Evolutionary conservation across 1,284 basidiomycete species (phyloP).

Genomic region (Cystobasidium slooffiae): DNA sequence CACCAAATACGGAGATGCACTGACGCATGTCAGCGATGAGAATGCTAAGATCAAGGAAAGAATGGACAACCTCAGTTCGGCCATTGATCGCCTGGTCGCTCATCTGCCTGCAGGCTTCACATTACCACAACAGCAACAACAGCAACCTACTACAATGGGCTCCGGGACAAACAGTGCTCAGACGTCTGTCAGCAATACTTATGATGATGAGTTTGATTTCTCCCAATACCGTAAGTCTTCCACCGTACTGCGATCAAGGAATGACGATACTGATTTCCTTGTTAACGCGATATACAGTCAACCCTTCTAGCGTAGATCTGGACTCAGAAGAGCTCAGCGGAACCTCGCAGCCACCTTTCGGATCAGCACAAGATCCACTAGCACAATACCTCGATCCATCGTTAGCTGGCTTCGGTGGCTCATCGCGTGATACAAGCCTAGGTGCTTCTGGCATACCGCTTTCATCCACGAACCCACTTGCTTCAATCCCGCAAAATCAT

Average conservation of each 20-base stretch:
- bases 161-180: too few species aligned
- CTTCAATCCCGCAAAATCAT: not conserved
- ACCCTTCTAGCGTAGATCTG: slow-evolving; percentile 8
- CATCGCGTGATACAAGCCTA: not conserved
- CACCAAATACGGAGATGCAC: slow-evolving; percentile 36
- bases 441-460: slow-evolving; percentile 7
- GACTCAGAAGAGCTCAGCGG: slow-evolving; percentile 2
- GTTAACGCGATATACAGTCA: not conserved
- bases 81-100: slow-evolving; percentile 35
- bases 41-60: slow-evolving; percentile 36
- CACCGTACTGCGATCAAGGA: not conserved
- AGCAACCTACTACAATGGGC: not conserved
- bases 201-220: slow-evolving; percentile 42
- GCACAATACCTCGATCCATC: slow-evolving; percentile 18
- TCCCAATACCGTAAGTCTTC: slow-evolving; percentile 34
- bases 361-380: slow-evolving; percentile 9
- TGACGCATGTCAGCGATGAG: slow-evolving; percentile 19
- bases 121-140: not conserved
- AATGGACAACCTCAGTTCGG: slow-evolving; percentile 25
- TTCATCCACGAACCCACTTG: not conserved
- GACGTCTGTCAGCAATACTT: slow-evolving; percentile 3
- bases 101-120: slow-evolving; percentile 31
- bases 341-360: not conserved
- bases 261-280: not conserved
- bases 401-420: not conserved